Evolutionary conservation across 1,284 basidiomycete genomes (phyloP), one percentile per base, ranked within the genome.

Genomic region (Dichomitus squalens): DNA sequence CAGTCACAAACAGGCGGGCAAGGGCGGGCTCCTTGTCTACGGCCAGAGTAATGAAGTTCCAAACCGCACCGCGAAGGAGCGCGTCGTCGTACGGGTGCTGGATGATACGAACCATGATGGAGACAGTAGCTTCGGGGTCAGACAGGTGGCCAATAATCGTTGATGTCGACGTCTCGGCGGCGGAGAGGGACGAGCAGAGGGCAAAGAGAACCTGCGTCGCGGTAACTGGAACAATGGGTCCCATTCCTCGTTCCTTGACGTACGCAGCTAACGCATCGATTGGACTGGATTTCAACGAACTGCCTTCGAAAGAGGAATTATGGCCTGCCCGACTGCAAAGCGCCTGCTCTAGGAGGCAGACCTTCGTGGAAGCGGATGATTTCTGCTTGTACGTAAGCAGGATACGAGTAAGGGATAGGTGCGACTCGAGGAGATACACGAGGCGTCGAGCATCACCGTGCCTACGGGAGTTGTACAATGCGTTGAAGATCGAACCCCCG

Each of bases 21-120:
- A 97, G 79, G 0, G 95, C 93, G 1, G 95, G 94, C 68, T 96
- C 94, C 55, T 87, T 90, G 61, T 93, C 87, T 20, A 95, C 86
- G 3, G 93, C 88, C 12, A 92, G 80, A 0, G 90, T 80, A 25
- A 96, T 85, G 66, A 97, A 90, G 57, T 82, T 84, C 94, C 95
- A 97, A 1, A 92, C 84, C 0, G 88, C 82, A 41, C 85, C 85
- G 6, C 91, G 85, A 29, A 93, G 77, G 3, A 79, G 68, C 9
- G 85, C 76, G 41, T 91, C 88, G 39, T 89, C 85, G 64, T 87
- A 91, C 0, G 88, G 87, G 67, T 90, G 84, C 51, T 85, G 82
- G 5, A 88, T 76, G 44, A 90, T 86, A 18, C 82, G 80, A 1
- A 90, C 83, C 11, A 90, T 73, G 0, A 81, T 78, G 11, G 81